These are phyloP conservation scores for Termitomyces sp. DNA, from an alignment of 768 basidiomycete species.

Conservation along the genomic window DNA sequence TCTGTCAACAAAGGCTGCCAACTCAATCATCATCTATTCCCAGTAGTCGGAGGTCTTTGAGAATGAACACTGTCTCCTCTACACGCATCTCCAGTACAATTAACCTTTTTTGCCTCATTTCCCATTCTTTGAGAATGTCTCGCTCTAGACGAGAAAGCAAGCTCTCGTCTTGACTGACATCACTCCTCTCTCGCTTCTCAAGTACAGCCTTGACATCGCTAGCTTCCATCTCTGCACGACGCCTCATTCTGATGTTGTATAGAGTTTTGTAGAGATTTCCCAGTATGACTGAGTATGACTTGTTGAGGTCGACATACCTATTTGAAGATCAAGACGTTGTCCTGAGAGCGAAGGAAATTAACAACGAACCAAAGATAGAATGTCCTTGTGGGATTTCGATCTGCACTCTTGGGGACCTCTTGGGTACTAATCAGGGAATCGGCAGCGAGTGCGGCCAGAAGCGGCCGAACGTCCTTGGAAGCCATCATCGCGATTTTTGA, in stretches of 20 bases:
- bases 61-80: slow-evolving; percentile 86
- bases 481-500: slow-evolving; percentile 93
- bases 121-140: slow-evolving; percentile 72
- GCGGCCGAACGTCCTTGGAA: slow-evolving; percentile 79
- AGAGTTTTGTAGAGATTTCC: slow-evolving; percentile 85
- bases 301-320: slow-evolving; percentile 88
- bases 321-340: slow-evolving; percentile 8
- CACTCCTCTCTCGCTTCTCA: slow-evolving; percentile 76
- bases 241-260: slow-evolving; percentile 77
- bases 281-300: slow-evolving; percentile 78
- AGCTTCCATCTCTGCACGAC: slow-evolving; percentile 71
- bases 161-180: slow-evolving; percentile 75
- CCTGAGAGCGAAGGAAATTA: background rate
- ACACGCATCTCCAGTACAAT: slow-evolving; percentile 80
- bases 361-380: slow-evolving; percentile 83
- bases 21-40: slow-evolving; percentile 48
- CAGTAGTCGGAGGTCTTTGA: slow-evolving; percentile 70
- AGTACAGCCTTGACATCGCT: slow-evolving; percentile 68
- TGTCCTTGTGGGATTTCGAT: slow-evolving; percentile 84
- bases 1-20: background rate
- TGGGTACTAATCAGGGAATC: slow-evolving; percentile 87
- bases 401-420: slow-evolving; percentile 88
- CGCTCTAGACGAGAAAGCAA: slow-evolving; percentile 75
- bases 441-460: slow-evolving; percentile 74
- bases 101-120: slow-evolving; percentile 70